Conservation (phyloP, 257 asterid species). For the Nemophila menziesii region DNA sequence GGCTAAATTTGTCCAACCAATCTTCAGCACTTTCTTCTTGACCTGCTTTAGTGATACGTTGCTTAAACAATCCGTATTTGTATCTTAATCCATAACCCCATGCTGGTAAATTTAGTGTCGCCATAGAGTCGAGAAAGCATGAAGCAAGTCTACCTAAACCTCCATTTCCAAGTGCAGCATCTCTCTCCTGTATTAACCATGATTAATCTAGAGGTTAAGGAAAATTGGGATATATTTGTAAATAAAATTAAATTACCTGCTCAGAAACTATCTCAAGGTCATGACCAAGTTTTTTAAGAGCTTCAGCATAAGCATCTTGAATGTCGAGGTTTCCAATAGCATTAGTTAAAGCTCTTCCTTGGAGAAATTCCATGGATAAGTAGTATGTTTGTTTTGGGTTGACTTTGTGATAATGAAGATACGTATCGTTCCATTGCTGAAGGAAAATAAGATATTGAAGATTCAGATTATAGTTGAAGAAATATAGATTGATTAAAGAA, state of each 20-base stretch:
- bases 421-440: conserved; percentile 99
- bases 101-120: conserved; percentile 90
- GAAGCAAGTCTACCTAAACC: conserved; percentile 99
- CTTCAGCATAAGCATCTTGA: conserved; percentile 78
- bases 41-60: conserved; percentile 65
- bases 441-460: conserved; percentile 3
- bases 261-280: conserved; percentile 77
- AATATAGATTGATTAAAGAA: not conserved
- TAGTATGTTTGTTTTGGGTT: conserved; percentile 98
- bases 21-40: conserved; percentile 93
- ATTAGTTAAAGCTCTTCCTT: conserved; percentile 95
- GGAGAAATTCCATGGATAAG: conserved; percentile 97
- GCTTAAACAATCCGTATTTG: conserved; percentile 93
- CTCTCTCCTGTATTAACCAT: conserved; percentile 66
- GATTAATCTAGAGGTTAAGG: conserved; percentile 1
- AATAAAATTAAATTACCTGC: conserved; percentile 47
- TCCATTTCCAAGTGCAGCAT: conserved; percentile 99
- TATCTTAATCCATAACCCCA: conserved; percentile 99
- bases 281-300: conserved; percentile 76
- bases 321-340: conserved; percentile 87
- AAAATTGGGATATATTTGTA: not conserved
- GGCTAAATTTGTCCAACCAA: conserved; percentile 99
- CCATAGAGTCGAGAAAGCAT: conserved; percentile 98
- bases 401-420: conserved; percentile 67
- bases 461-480: not conserved